phyloP scores from a whole-genome alignment of 768 basidiomycete genomes.

The Lactarius psammicola region DNA sequence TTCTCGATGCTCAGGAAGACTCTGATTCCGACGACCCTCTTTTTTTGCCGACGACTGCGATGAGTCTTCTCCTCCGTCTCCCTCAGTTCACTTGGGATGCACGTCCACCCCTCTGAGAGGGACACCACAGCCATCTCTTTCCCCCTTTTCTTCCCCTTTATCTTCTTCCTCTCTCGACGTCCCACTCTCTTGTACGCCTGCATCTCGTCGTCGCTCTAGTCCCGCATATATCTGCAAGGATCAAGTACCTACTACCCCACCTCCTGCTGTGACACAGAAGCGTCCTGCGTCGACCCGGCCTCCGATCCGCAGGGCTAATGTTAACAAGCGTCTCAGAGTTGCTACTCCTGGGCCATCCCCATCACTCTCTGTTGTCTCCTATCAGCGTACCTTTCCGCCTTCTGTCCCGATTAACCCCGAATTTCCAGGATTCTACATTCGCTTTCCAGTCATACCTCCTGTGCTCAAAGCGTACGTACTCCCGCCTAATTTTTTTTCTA shows the following conservation, averaged over 20 bases:
- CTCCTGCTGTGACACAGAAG: constrained; percentile 6
- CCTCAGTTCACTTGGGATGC: constrained; percentile 23
- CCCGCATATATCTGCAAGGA: background rate
- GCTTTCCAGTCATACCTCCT: constrained; percentile 58
- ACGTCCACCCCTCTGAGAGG: constrained; percentile 24
- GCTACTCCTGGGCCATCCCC: background rate
- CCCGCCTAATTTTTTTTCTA: background rate
- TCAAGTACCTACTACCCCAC: background rate
- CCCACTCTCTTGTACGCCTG: constrained; percentile 19
- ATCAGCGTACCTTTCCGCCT: constrained; percentile 52
- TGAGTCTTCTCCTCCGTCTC: constrained; percentile 14
- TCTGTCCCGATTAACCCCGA: constrained; percentile 45
- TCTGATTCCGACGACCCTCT: constrained; percentile 23
- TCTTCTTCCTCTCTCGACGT: constrained; percentile 23
- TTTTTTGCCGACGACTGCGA: constrained; percentile 15
- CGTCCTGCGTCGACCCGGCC: constrained; percentile 4
- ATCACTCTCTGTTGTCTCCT: constrained; percentile 28
- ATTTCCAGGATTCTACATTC: constrained; percentile 66
- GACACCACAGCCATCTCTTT: constrained; percentile 19
- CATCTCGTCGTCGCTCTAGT: background rate
- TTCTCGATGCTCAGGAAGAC: constrained; percentile 18
- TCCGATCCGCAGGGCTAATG: background rate
- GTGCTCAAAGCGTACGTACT: constrained; percentile 15
- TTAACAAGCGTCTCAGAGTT: background rate
- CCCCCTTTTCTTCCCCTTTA: constrained; percentile 25